These are phyloP conservation scores for Coniochaeta hoffmannii DNA, from an alignment of 2,329 filamentous ascomycete genomes.

Conservation along the genomic window DNA sequence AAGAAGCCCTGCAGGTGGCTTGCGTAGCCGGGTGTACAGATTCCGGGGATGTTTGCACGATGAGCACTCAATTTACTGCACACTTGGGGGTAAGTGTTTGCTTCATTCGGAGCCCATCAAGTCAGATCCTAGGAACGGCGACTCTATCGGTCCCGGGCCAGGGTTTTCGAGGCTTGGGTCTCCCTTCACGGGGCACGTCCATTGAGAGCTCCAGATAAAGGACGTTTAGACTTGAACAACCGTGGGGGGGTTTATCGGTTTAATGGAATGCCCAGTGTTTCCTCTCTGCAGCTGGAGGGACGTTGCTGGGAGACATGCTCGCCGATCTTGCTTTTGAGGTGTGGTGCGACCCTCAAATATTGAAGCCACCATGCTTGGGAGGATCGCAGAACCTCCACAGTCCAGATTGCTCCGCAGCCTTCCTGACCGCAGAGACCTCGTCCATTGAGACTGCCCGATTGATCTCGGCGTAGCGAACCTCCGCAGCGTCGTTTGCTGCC, in stretches of 20 bases:
- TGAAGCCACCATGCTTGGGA: constrained; percentile 43
- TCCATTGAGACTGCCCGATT: constrained; percentile 60
- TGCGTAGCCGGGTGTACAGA: background rate
- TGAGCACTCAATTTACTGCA: background rate
- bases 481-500: constrained; percentile 16
- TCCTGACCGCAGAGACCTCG: constrained; percentile 59
- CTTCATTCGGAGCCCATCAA: background rate
- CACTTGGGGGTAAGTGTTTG: background rate
- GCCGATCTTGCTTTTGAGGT: background rate
- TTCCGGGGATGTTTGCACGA: background rate
- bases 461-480: constrained; percentile 66
- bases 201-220: background rate
- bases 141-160: background rate
- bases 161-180: background rate
- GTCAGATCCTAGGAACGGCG: background rate
- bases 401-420: constrained; percentile 62
- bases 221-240: background rate
- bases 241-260: background rate
- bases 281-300: background rate
- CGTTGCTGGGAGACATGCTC: background rate
- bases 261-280: background rate
- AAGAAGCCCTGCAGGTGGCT: background rate
- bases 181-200: background rate
- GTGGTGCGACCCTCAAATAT: constrained; percentile 24
- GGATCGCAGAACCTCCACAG: constrained; percentile 74